These are phyloP conservation scores for Fistulinella staudtii DNA, from an alignment of 1,284 basidiomycete genomes.

Conservation along the genomic window DNA sequence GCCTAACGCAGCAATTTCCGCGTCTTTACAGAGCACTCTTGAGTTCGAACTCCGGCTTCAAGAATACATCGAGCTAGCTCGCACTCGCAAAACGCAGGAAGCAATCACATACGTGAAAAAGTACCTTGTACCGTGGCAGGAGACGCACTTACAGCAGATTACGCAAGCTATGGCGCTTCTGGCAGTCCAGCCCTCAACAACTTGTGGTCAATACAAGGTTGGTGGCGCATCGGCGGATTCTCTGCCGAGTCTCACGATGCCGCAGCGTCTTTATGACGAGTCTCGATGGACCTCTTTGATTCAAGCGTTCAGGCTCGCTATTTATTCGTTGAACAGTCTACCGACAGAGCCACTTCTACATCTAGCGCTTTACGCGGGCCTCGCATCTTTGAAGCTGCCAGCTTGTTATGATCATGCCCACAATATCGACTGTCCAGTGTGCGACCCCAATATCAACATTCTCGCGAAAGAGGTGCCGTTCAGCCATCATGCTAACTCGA, in stretches of 20 bases:
- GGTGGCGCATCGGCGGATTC: slow-evolving; percentile 32
- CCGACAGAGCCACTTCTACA: slow-evolving; percentile 84
- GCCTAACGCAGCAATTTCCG: slow-evolving; percentile 15
- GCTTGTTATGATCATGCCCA: slow-evolving; percentile 64
- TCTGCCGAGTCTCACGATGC: slow-evolving; percentile 12
- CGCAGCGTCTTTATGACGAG: slow-evolving; percentile 76
- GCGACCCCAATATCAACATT: slow-evolving; percentile 71
- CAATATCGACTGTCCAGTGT: slow-evolving; percentile 91
- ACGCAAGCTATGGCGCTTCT: slow-evolving; percentile 75
- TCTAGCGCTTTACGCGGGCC: slow-evolving; percentile 83
- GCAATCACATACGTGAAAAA: slow-evolving; percentile 87
- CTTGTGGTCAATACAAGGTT: slow-evolving; percentile 65
- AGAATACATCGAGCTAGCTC: slow-evolving; percentile 91
- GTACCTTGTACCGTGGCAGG: slow-evolving; percentile 80
- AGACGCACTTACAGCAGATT: slow-evolving; percentile 74
- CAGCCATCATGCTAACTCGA: slow-evolving; percentile 93
- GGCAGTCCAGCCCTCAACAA: slow-evolving; percentile 64
- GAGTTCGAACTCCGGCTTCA: slow-evolving; percentile 96
- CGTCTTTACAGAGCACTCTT: slow-evolving; percentile 71
- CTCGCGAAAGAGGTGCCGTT: slow-evolving; percentile 87
- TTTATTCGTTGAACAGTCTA: slow-evolving; percentile 81
- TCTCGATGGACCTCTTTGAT: slow-evolving; percentile 74
- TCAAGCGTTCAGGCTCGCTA: slow-evolving; percentile 76
- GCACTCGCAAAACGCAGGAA: slow-evolving; percentile 61
- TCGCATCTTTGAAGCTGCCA: slow-evolving; percentile 83